phyloP scores from a whole-genome alignment of 169 alveolate species.

The Cryptosporidium bovis region DNA sequence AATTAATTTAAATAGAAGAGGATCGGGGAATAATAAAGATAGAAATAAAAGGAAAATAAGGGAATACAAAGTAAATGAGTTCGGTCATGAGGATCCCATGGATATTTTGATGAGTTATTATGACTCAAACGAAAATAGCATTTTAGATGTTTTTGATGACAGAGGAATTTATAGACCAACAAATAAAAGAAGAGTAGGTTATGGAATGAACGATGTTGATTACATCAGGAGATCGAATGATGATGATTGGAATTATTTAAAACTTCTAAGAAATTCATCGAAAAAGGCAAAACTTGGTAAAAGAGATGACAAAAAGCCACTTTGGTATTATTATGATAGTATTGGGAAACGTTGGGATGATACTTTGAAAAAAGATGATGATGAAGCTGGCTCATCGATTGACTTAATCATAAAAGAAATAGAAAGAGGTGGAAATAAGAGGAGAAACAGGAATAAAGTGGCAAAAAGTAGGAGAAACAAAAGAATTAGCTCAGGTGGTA shows the following conservation, averaged over 20 bases:
- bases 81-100: slow-evolving; percentile 59
- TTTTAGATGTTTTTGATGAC: slow-evolving; percentile 61
- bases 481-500: too few relatives aligned
- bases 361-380: slow-evolving; percentile 8
- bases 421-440: slow-evolving; percentile 3
- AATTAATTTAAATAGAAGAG: neutral
- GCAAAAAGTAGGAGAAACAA: neutral
- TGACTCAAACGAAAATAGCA: slow-evolving; percentile 23
- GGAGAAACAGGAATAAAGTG: neutral
- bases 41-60: neutral
- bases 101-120: slow-evolving; percentile 28
- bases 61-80: slow-evolving; percentile 33
- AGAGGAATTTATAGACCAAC: slow-evolving; percentile 28
- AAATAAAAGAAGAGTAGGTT: slow-evolving; percentile 37
- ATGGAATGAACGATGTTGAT: slow-evolving; percentile 26
- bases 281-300: neutral
- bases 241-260: slow-evolving; percentile 58
- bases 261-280: slow-evolving; percentile 14
- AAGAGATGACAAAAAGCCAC: neutral
- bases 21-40: neutral
- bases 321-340: slow-evolving; percentile 67
- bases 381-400: slow-evolving; percentile 19
- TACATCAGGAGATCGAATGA: slow-evolving; percentile 37
- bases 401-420: slow-evolving; percentile 17
- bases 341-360: slow-evolving; percentile 73